Evolutionary conservation across 2,329 filamentous ascomycete species (phyloP).

Genomic region (Dactylellina parvicollis): DNA sequence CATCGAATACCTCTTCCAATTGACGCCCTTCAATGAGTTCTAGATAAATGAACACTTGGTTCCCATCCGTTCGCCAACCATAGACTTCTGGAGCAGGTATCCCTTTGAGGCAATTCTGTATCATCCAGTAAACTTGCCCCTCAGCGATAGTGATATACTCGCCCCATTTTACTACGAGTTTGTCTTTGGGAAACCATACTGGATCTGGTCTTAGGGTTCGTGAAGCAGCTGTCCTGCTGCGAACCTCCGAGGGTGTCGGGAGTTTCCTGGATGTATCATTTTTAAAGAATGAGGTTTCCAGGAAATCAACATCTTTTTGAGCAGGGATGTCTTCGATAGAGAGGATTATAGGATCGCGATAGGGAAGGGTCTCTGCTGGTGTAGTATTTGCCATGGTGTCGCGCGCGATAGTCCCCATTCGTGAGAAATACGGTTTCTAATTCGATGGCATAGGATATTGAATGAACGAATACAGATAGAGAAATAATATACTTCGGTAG

Average conservation of each 20-base stretch:
- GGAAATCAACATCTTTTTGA: constrained; percentile 21
- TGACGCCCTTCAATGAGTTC: constrained; percentile 10
- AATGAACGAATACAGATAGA: too few relatives aligned
- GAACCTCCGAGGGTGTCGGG: constrained; percentile 26
- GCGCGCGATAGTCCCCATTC: too few relatives aligned
- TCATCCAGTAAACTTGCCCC: constrained; percentile 27
- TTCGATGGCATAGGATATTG: too few relatives aligned
- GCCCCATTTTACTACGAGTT: constrained; percentile 25
- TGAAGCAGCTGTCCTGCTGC: constrained; percentile 8
- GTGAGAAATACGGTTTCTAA: too few relatives aligned
- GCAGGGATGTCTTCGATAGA: constrained; percentile 17
- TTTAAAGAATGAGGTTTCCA: constrained; percentile 23
- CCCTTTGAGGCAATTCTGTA: constrained; percentile 19
- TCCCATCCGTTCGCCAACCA: constrained; percentile 28
- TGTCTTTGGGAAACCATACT: constrained; percentile 6
- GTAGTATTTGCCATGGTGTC: too few relatives aligned
- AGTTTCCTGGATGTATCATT: constrained; percentile 6
- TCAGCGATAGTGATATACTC: constrained; percentile 29
- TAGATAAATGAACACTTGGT: constrained; percentile 20
- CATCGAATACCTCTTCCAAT: constrained; percentile 9
- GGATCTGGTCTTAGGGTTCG: constrained; percentile 16
- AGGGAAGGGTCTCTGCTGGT: too few relatives aligned
- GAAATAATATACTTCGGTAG: too few relatives aligned
- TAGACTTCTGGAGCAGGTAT: constrained; percentile 32
- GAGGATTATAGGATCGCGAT: too few relatives aligned